phyloP scores from a whole-genome alignment of 805 yeast genomes.

The Sungouiozyma intestinalis region DNA sequence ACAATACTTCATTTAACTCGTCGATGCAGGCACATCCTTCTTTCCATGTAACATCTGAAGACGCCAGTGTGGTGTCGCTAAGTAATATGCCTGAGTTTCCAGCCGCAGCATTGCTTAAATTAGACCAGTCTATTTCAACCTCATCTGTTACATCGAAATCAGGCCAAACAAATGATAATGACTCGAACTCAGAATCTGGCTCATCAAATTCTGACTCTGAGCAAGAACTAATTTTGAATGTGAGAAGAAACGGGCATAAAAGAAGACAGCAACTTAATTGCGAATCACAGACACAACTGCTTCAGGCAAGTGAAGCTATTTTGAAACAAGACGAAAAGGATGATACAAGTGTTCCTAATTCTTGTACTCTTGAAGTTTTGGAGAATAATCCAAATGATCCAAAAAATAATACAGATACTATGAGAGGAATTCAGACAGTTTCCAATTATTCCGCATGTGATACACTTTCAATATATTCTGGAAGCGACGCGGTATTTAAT shows the following conservation, averaged over 20 bases:
- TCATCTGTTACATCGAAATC: background rate
- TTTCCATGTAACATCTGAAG: slow-evolving; percentile 17
- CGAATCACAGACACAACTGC: too few species aligned
- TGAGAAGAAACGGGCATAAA: slow-evolving; percentile 12
- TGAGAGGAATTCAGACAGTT: background rate
- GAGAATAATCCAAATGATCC: background rate
- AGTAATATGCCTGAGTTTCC: slow-evolving; percentile 9
- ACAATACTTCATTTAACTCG: slow-evolving; percentile 1
- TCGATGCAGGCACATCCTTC: slow-evolving; percentile 2
- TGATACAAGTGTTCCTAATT: background rate
- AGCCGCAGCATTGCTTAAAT: slow-evolving; percentile 1
- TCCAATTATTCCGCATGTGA: background rate
- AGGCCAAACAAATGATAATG: background rate
- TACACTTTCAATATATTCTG: background rate
- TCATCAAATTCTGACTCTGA: slow-evolving; percentile 3
- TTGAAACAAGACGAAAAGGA: background rate
- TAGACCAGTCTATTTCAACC: background rate
- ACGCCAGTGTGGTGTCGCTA: slow-evolving; percentile 18
- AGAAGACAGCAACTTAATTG: slow-evolving; percentile 9
- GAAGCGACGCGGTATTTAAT: background rate
- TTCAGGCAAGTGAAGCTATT: too few species aligned
- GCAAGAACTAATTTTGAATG: slow-evolving; percentile 15
- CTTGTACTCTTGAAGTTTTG: background rate
- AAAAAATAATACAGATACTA: background rate
- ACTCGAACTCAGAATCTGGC: background rate